Percentiles rank a stretch among this genome's conserved stretches.
phyloP scores from a whole-genome alignment of 129 eudicot genomes.

The Flaveria sonorensis region DNA sequence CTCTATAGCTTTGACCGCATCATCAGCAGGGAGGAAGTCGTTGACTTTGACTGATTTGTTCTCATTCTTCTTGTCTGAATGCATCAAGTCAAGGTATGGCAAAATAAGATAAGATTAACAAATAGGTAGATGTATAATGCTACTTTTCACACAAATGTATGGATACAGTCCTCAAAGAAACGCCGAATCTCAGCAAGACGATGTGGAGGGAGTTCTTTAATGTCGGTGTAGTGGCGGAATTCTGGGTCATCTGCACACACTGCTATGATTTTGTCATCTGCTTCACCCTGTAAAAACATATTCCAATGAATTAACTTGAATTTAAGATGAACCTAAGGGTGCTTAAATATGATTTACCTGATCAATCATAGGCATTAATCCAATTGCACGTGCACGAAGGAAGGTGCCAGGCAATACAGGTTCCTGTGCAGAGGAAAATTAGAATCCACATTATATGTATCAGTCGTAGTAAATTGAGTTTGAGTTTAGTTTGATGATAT shows the following conservation, averaged over 20 bases:
- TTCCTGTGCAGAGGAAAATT: slow-evolving; percentile 48
- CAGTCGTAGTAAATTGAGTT: background rate
- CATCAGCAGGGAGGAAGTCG: slow-evolving; percentile 84
- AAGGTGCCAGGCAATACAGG: slow-evolving; percentile 88
- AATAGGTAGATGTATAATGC: background rate
- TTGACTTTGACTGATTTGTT: slow-evolving; percentile 85
- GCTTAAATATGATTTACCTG: slow-evolving; percentile 46
- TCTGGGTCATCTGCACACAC: slow-evolving; percentile 99
- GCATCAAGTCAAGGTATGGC: slow-evolving; percentile 15
- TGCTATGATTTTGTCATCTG: slow-evolving; percentile 94
- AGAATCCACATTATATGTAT: background rate
- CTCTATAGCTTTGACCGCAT: slow-evolving; percentile 75
- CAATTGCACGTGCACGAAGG: slow-evolving; percentile 95
- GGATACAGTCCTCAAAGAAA: slow-evolving; percentile 99
- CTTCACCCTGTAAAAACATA: slow-evolving; percentile 66
- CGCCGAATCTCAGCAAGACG: slow-evolving; percentile 98
- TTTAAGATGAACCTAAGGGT: background rate
- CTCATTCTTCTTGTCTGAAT: slow-evolving; percentile 87
- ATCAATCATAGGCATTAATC: slow-evolving; percentile 97
- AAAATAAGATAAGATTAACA: background rate
- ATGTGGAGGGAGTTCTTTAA: slow-evolving; percentile 89
- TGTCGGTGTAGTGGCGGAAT: slow-evolving; percentile 78
- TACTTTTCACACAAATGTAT: background rate
- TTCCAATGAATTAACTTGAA: background rate
- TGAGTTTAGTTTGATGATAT: background rate